These are phyloP conservation scores for Trichoderma sp. DNA, from an alignment of 2,329 filamentous ascomycete species.

Conservation along the genomic window DNA sequence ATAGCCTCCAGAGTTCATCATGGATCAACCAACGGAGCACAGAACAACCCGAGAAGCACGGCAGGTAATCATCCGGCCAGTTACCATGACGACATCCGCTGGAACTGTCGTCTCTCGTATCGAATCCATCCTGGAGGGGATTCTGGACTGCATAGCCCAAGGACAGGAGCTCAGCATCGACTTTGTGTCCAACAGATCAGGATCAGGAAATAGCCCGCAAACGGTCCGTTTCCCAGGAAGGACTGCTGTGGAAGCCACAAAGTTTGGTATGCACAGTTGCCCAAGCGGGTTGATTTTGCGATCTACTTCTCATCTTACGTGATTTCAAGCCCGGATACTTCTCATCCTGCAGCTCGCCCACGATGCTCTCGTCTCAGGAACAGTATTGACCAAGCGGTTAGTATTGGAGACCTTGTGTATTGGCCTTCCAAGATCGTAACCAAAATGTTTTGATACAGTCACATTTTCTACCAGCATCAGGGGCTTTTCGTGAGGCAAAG, in stretches of 20 bases:
- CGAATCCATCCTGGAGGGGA: slow-evolving; percentile 34
- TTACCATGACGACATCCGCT: slow-evolving; percentile 16
- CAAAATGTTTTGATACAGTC: slow-evolving; percentile 44
- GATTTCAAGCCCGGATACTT: slow-evolving; percentile 50
- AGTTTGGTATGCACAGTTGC: slow-evolving; percentile 46
- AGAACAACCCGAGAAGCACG: background rate
- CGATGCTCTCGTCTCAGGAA: slow-evolving; percentile 54
- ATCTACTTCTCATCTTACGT: background rate
- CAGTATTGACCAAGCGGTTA: slow-evolving; percentile 61
- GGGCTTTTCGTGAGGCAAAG: slow-evolving; percentile 67
- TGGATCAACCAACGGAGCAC: background rate
- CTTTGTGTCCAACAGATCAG: slow-evolving; percentile 26
- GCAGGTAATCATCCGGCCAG: background rate
- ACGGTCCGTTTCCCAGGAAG: slow-evolving; percentile 47
- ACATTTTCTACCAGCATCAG: slow-evolving; percentile 76
- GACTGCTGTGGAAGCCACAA: slow-evolving; percentile 45
- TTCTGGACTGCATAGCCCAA: slow-evolving; percentile 30
- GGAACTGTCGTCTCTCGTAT: slow-evolving; percentile 35
- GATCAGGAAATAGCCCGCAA: slow-evolving; percentile 21
- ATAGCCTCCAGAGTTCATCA: background rate
- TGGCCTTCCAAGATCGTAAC: background rate
- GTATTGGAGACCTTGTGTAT: slow-evolving; percentile 14
- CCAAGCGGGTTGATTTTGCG: background rate
- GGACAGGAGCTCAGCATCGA: slow-evolving; percentile 30
- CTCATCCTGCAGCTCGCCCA: slow-evolving; percentile 59